Evolutionary conservation across 257 asterid species (phyloP).

Genomic region (Przewalskia tangutica): DNA sequence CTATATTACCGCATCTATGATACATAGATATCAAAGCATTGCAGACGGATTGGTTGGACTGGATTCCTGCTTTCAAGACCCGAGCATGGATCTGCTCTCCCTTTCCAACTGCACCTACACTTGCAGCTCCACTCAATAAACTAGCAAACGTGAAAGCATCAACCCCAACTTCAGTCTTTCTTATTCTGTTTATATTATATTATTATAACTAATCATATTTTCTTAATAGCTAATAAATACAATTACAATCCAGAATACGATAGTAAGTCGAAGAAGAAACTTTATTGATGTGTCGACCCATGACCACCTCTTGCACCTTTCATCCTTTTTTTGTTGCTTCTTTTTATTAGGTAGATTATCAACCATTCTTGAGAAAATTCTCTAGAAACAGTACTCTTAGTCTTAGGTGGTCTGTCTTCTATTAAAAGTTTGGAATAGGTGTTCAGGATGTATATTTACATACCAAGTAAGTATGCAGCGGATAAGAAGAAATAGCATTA

Average conservation of each 20-base stretch:
- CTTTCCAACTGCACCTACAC: constrained; percentile 78
- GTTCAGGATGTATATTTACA: background rate
- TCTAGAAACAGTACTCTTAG: no score
- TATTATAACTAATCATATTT: no score
- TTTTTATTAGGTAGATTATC: no score
- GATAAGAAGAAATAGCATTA: background rate
- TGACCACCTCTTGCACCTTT: background rate
- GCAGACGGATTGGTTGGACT: constrained; percentile 39
- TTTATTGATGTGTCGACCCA: background rate
- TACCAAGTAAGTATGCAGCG: background rate
- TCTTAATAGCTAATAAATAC: background rate
- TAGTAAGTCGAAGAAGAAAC: background rate
- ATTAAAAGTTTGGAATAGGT: no score
- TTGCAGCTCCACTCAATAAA: constrained; percentile 87
- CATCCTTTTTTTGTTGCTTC: background rate
- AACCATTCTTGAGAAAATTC: no score
- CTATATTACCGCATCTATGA: constrained; percentile 76
- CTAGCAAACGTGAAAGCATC: constrained; percentile 85
- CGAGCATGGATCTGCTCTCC: constrained; percentile 89
- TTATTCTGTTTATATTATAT: no score
- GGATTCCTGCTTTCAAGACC: constrained; percentile 55
- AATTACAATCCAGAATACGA: background rate
- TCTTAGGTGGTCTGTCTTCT: no score
- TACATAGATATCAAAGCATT: constrained; percentile 90
- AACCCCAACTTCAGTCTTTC: constrained; percentile 17